Evolutionary conservation across 2,329 filamentous ascomycete species (phyloP), one percentile per base, ranked within the genome.

Genomic region (Nectriaceae sp.): DNA sequence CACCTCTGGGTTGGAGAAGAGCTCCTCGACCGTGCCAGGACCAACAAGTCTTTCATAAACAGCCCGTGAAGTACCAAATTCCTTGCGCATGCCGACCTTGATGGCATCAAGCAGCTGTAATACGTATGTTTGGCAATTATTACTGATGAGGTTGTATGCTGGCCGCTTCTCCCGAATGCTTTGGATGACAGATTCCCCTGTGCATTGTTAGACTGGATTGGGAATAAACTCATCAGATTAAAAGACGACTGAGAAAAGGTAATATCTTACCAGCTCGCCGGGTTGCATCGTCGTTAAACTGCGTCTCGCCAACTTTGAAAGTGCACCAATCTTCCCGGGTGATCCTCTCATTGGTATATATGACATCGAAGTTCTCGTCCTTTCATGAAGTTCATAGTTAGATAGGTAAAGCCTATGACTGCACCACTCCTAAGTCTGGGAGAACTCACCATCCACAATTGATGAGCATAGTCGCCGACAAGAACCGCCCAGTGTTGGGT

Each of bases 401-500:
- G 20, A n/a, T n/a, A n/a, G n/a, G n/a, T n/a, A n/a, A n/a, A n/a
- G n/a, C n/a, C n/a, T n/a, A n/a, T n/a, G n/a, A n/a, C n/a, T n/a
- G n/a, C n/a, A n/a, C n/a, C n/a, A n/a, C n/a, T n/a, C n/a, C n/a
- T n/a, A n/a, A n/a, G n/a, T n/a, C n/a, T n/a, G n/a, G n/a, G n/a
- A n/a, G n/a, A 31, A 61, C 69, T 54, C 53, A 76, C 76, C 79
- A 83, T 83, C 79, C 80, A 83, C n/a, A 83, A 64, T 60, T 83
- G 71, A 59, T 83, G 79, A 2, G 72, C 74, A 57, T 70, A 83
- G 11, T 75, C 77, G 2, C 78, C 79, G 1, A 83, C 77, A 0
- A 83, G 67, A 2, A 83, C 76, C 3, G 78, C 79, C 80, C 80
- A 83, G 57, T 83, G 80, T 64, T 83, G 80, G 4, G 78, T 82